These are phyloP conservation scores for Penicillium sp. DNA, from an alignment of 2,329 filamentous ascomycete species.

Conservation along the genomic window DNA sequence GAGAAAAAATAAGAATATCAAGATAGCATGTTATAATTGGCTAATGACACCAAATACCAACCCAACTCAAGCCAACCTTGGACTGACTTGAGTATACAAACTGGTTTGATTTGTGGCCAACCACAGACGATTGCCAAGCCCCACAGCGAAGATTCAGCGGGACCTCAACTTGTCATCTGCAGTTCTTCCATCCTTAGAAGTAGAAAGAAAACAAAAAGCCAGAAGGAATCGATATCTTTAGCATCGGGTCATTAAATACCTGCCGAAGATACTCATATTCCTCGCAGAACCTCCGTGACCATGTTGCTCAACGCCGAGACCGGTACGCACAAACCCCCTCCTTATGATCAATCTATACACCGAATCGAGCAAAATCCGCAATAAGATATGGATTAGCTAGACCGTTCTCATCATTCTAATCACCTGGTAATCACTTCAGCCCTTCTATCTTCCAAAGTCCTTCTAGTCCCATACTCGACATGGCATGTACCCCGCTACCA, in stretches of 20 bases:
- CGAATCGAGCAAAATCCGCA: too few relatives aligned
- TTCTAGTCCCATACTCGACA: constrained; percentile 82
- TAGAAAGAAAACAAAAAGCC: background rate
- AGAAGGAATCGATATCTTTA: background rate
- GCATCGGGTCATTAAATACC: background rate
- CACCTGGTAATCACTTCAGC: constrained; percentile 53
- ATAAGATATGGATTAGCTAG: too few relatives aligned
- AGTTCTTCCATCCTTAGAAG: background rate
- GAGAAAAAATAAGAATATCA: constrained; percentile 36
- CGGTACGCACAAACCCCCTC: constrained; percentile 26
- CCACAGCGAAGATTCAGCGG: constrained; percentile 1
- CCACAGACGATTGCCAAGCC: background rate
- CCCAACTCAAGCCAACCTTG: background rate
- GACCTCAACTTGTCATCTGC: background rate
- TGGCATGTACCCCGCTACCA: constrained; percentile 86
- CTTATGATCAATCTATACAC: background rate
- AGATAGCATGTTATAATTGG: background rate
- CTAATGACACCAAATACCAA: constrained; percentile 8
- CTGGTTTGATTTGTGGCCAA: background rate
- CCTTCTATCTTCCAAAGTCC: constrained; percentile 65
- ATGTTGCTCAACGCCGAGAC: constrained; percentile 44
- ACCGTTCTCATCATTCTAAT: background rate
- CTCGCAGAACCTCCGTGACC: background rate
- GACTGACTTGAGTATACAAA: background rate
- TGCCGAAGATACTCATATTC: background rate